Percentiles rank a stretch among this genome's conserved stretches.
phyloP scores from a whole-genome alignment of 495 filamentous ascomycete genomes.

The Astrothelium macrocarpum region DNA sequence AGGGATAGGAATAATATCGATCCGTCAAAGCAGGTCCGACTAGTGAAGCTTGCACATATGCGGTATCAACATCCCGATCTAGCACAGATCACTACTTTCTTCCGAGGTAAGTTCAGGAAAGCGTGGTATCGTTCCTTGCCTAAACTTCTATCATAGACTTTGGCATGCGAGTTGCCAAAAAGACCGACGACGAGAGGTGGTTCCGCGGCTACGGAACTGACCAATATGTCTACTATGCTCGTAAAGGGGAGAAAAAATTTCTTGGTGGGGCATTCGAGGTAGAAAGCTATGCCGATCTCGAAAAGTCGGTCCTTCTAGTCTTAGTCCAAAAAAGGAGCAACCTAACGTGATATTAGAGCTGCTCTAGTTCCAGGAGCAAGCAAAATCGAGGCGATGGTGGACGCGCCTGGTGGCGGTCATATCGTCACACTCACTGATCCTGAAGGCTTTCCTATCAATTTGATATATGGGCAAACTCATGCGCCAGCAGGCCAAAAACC shows the following conservation, averaged over 20 bases:
- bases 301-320: conserved; percentile 18
- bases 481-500: conserved; percentile 36
- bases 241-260: conserved; percentile 31
- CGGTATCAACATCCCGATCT: conserved; percentile 43
- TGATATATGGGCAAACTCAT: conserved; percentile 45
- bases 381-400: conserved; percentile 41
- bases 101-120: conserved; percentile 21
- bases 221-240: conserved; percentile 35
- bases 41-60: conserved; percentile 40
- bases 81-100: conserved; percentile 35
- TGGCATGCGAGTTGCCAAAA: conserved; percentile 31
- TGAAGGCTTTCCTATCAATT: conserved; percentile 49
- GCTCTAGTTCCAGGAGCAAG: conserved; percentile 17
- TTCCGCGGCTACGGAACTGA: conserved; percentile 31
- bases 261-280: conserved; percentile 33
- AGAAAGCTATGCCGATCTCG: conserved; percentile 27
- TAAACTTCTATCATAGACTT: conserved; percentile 20
- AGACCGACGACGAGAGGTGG: conserved; percentile 26
- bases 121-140: not conserved
- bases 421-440: conserved; percentile 49
- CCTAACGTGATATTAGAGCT: conserved; percentile 3
- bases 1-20: conserved; percentile 31
- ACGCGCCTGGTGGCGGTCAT: conserved; percentile 50
- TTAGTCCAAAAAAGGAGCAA: not conserved
- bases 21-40: conserved; percentile 30